phyloP scores from a whole-genome alignment of 139 green algal genomes.

The Haematococcus sp. region DNA sequence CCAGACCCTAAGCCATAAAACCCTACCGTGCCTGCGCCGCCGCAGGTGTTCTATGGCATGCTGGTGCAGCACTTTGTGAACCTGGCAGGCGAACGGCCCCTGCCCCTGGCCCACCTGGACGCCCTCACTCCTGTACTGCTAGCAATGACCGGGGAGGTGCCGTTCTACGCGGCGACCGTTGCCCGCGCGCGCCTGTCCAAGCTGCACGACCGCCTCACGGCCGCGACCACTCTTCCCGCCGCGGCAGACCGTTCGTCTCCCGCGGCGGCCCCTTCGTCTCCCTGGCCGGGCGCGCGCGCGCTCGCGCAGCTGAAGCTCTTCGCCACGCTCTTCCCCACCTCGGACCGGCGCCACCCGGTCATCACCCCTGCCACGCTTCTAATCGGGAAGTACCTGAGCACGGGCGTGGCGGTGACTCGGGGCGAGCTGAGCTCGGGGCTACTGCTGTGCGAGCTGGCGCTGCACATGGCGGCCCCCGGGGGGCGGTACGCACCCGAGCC shows the following conservation, averaged over 20 bases:
- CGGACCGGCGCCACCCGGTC: slow-evolving; percentile 83
- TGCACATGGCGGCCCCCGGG: slow-evolving; percentile 36
- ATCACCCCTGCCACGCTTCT: slow-evolving; percentile 71
- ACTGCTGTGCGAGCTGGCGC: slow-evolving; percentile 46
- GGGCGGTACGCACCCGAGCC: slow-evolving; percentile 61
- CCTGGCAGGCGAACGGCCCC: slow-evolving; percentile 60
- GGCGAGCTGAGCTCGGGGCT: slow-evolving; percentile 36
- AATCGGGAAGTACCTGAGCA: slow-evolving; percentile 19
- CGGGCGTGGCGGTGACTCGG: slow-evolving; percentile 25
- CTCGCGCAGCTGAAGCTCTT: slow-evolving; percentile 88
- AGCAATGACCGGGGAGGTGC: slow-evolving; percentile 34
- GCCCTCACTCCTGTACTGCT: slow-evolving; percentile 61
- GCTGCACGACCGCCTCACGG: slow-evolving; percentile 54
- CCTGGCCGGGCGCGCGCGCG: slow-evolving; percentile 46
- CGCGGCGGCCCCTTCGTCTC: background rate
- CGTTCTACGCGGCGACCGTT: slow-evolving; percentile 86
- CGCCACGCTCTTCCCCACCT: slow-evolving; percentile 75
- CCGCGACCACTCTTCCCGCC: slow-evolving; percentile 23
- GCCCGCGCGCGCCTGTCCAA: slow-evolving; percentile 72
- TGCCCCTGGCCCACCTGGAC: slow-evolving; percentile 66
- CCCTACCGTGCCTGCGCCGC: no score
- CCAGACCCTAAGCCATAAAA: no score
- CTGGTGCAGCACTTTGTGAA: slow-evolving; percentile 90
- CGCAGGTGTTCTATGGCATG: slow-evolving; percentile 83
- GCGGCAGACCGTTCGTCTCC: background rate